Base-by-base conservation (phyloP, 352 stramenopile species). In the Peronospora belbahrii region DNA sequence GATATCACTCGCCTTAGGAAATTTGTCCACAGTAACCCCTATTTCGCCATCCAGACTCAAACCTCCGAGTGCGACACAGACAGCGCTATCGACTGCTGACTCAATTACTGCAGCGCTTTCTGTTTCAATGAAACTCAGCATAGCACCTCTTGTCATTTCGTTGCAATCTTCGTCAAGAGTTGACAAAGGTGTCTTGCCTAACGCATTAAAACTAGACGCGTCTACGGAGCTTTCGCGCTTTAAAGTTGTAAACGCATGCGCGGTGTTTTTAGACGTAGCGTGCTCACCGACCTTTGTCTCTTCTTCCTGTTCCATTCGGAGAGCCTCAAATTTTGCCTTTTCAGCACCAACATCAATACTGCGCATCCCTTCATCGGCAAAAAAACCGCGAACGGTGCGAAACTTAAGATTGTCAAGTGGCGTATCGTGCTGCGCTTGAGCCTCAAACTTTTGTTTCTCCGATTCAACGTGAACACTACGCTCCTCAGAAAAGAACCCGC, bases 361-460 rank as follows among this genome's bases (percentile, higher is more conserved):
- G 14, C 55, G 63, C 17, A 69, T 62, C 8, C 59, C 57, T 57
- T 71, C 59, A 6, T 60, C 57, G 2, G 59, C 47, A 32, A 83
- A 83, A 44, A 83, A 83, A 20, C 65, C 56, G 28, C 70, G 70
- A 30, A 82, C 64, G 2, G 70, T 82, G 6, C 70, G 70, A 44
- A 82, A 74, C 39, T 73, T 73, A 4, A 82, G 48, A 14, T 58
- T 61, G 42, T 82, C 68, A 0, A 88, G 70, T 8, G 67, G 80
- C 52, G 82, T 62, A 15, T 82, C 65, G 25, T 67, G 60, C 52
- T 83, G n/a, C n/a, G n/a, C n/a, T n/a, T n/a, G 35, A 14, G 35
- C 18, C 18, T 41, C 35, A 28, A 28, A 41, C 35, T 41, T 41
- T 23, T 56, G 53, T 47, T 74, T 74, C 28, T 70, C 64, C 15